These are phyloP conservation scores for Madurella mycetomatis DNA, from an alignment of 2,329 filamentous ascomycete species.

Conservation along the genomic window DNA sequence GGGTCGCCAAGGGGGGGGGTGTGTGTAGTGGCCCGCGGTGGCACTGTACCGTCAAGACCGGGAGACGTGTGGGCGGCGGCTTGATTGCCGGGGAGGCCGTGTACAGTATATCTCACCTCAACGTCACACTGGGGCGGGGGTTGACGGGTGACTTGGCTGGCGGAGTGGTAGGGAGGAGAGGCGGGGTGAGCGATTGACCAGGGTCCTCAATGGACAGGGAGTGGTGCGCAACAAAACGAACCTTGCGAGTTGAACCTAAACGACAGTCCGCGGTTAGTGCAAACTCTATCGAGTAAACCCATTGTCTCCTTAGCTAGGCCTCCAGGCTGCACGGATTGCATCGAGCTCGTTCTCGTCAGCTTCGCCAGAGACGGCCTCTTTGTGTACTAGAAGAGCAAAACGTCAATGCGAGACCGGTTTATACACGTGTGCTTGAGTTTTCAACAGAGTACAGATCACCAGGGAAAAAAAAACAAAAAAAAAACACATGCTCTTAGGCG, in stretches of 20 bases:
- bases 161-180: conserved; percentile 6
- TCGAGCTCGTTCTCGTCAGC: too few relatives aligned
- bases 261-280: too few relatives aligned
- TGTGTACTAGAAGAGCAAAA: too few relatives aligned
- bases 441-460: too few relatives aligned
- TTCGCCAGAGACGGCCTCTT: too few relatives aligned
- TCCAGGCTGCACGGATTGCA: too few relatives aligned
- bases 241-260: background rate
- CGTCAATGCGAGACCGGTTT: too few relatives aligned
- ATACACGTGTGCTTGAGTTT: too few relatives aligned
- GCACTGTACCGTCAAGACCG: conserved; percentile 14
- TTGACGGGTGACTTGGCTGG: conserved; percentile 7
- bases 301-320: too few relatives aligned
- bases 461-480: too few relatives aligned
- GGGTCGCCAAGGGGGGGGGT: conserved; percentile 6
- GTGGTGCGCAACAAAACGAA: conserved; percentile 8
- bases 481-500: too few relatives aligned
- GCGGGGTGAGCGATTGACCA: conserved; percentile 4
- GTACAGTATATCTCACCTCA: conserved; percentile 10
- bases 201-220: background rate
- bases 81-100: background rate
- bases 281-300: too few relatives aligned
- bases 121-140: conserved; percentile 17
- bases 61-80: conserved; percentile 17
- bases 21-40: conserved; percentile 16